Base-by-base conservation (phyloP, 2,329 filamentous ascomycete species). In the Aureobasidium zeae region DNA sequence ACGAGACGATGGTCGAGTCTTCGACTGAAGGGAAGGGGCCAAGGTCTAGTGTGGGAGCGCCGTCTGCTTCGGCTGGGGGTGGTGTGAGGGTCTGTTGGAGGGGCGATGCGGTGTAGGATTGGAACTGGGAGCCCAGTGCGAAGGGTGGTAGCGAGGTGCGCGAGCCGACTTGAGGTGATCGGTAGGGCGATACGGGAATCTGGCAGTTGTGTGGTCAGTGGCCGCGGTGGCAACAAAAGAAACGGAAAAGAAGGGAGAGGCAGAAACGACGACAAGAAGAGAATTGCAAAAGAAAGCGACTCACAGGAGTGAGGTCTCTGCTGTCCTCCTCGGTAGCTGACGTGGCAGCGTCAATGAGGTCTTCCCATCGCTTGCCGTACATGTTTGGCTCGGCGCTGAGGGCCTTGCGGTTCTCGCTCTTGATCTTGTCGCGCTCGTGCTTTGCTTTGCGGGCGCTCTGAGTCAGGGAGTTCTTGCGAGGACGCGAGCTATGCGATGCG, bases 291-390 rank as follows among this genome's bases (percentile, higher is more conserved):
- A n/a, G n/a, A n/a, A n/a, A 49, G 54, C 55, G 50, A 72, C 80
- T 72, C 75, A 93, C 85, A 57, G 85, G 85, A 60, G 86, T 93
- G 60, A 89, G 77, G 63, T 94, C 88, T 58, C 75, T 68, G 52
- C 88, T 87, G 61, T 94, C 86, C 58, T 91, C 89, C 66, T 94
- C 88, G 3, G 86, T 93, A 20, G 88, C 87, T 49, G 86, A 94
- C 22, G 89, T 87, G 44, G 85, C 89, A 41, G 89, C 89, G 63
- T 95, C 88, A 52, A 96, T 93, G 48, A 96, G 72, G 63, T 96
- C 89, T 63, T 94, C 86, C 91, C 89, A 96, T 56, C 89, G 76
- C 67, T 91, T 94, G 52, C 86, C 87, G 64, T 84, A 78, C 36
- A 74, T 69, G 15, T 77, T 79, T 17, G 88, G 87, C 63, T 95